phyloP scores from a whole-genome alignment of 257 asterid genomes.

The Rauvolfia tetraphylla region DNA sequence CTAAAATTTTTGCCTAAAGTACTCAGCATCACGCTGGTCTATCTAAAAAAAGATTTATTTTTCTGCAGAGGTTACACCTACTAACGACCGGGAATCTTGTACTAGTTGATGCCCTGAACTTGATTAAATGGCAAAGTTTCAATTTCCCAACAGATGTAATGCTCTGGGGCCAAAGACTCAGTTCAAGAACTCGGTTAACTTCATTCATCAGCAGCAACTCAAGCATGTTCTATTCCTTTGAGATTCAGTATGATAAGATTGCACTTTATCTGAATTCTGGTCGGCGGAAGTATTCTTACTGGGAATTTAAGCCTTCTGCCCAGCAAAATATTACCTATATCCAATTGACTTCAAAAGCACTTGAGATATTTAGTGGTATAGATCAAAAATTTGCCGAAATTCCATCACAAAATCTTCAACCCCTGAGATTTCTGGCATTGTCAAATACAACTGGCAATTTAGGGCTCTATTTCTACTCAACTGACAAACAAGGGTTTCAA shows the following conservation, averaged over 20 bases:
- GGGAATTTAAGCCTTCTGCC: conserved; percentile 55
- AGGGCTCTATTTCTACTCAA: conserved; percentile 59
- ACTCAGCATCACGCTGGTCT: not conserved
- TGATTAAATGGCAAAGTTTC: conserved; percentile 88
- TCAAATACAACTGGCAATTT: conserved; percentile 55
- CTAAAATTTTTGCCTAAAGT: not conserved
- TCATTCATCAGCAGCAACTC: conserved; percentile 61
- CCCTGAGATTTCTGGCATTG: conserved; percentile 56
- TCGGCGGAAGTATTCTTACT: conserved; percentile 60
- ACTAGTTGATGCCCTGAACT: conserved; percentile 54
- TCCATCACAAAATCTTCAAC: conserved; percentile 25
- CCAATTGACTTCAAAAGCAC: conserved; percentile 52
- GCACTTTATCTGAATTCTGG: conserved; percentile 54
- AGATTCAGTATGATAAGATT: conserved; percentile 57
- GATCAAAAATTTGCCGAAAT: conserved; percentile 42
- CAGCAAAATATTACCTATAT: conserved; percentile 57
- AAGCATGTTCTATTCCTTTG: conserved; percentile 56
- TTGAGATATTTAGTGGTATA: conserved; percentile 50
- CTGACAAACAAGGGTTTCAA: conserved; percentile 38
- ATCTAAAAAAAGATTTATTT: conserved; percentile 13
- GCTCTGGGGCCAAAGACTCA: conserved; percentile 88
- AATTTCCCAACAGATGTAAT: conserved; percentile 81
- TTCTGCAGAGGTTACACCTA: conserved; percentile 62
- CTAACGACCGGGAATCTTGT: conserved; percentile 76
- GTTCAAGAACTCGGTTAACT: conserved; percentile 71